These are phyloP conservation scores for Eremochloa ophiuroides DNA, from an alignment of 176 grass and related monocot species.

Conservation along the genomic window DNA sequence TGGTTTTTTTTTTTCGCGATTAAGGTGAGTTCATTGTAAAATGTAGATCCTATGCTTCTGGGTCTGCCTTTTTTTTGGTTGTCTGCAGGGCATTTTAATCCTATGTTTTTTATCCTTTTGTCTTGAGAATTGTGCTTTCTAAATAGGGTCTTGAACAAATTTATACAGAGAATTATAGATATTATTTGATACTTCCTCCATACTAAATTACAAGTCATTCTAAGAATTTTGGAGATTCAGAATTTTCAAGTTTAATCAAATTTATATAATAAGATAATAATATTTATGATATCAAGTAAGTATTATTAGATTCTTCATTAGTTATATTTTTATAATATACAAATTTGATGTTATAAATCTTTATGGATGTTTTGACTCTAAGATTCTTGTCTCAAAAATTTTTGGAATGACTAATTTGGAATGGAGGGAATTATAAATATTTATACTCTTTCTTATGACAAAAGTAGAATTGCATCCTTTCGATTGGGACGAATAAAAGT, in stretches of 20 bases:
- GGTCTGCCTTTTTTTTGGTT: not conserved
- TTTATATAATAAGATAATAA: too few species aligned
- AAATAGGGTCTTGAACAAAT: not conserved
- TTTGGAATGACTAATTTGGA: too few species aligned
- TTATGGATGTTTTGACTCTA: too few species aligned
- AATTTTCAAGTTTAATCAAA: too few species aligned
- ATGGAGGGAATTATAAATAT: too few species aligned
- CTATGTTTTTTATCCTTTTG: not conserved
- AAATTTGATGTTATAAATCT: not conserved
- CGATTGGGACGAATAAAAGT: not conserved
- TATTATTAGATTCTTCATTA: not conserved
- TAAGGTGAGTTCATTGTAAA: not conserved
- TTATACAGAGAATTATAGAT: not conserved
- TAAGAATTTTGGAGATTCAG: too few species aligned
- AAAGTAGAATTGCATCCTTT: not conserved
- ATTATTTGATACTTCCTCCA: not conserved
- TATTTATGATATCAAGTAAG: too few species aligned
- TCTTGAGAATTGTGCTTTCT: not conserved
- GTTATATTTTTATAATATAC: not conserved
- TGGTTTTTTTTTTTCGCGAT: not conserved
- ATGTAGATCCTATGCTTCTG: not conserved
- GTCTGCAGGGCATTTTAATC: not conserved
- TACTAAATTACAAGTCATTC: too few species aligned
- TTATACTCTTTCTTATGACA: not conserved
- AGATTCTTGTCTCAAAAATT: too few species aligned